Conservation (phyloP, 257 asterid species). For the Striga asiatica region DNA sequence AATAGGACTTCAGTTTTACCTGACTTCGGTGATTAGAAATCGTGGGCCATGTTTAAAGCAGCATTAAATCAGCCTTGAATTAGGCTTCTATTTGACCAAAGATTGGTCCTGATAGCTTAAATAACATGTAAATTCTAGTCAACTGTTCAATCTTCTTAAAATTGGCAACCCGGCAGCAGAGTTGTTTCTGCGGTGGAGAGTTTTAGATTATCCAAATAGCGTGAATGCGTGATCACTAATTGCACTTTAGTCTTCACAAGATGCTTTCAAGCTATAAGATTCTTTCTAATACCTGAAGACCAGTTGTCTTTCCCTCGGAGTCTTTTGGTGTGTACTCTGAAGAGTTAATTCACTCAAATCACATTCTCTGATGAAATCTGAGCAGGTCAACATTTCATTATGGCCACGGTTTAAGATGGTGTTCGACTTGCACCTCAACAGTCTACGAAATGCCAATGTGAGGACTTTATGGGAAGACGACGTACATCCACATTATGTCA, state of each 20-base stretch:
- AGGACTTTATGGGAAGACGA: constrained; percentile 94
- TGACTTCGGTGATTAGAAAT: not conserved
- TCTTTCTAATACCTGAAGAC: constrained; percentile 1
- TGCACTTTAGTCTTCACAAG: not conserved
- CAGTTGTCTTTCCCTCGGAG: constrained; percentile 6
- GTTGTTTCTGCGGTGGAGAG: not conserved
- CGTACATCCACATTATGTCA: constrained; percentile 95
- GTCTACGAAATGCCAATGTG: constrained; percentile 80
- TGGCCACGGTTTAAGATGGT: constrained; percentile 99
- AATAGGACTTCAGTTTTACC: too few relatives aligned
- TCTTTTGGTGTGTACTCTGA: constrained; percentile 7
- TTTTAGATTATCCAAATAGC: not conserved
- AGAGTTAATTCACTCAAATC: not conserved
- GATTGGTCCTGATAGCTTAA: not conserved
- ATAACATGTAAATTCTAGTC: not conserved
- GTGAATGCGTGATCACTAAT: not conserved
- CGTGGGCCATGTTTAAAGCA: not conserved
- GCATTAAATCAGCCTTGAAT: not conserved
- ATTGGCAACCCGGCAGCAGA: constrained; percentile 10
- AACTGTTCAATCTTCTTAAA: not conserved
- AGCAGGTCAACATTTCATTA: constrained; percentile 83
- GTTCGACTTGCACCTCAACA: constrained; percentile 92
- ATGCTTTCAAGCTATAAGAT: constrained; percentile 2
- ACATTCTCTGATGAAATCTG: constrained; percentile 20
- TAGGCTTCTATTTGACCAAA: not conserved